These are phyloP conservation scores for Dioscorea alata DNA, from an alignment of 106 monocot genomes.

Conservation along the genomic window DNA sequence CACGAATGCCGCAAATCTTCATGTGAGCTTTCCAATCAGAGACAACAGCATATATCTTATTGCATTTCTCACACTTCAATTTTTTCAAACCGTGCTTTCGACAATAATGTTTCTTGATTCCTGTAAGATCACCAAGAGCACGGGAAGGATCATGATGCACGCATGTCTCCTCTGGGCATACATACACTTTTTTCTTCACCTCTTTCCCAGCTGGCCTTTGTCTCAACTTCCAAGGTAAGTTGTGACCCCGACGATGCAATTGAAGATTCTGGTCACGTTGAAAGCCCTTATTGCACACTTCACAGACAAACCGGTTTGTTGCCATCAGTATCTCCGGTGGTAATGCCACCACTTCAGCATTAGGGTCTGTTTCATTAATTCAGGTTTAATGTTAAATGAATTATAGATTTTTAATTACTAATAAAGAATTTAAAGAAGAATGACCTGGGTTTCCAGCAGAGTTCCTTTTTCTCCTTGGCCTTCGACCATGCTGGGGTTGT, in stretches of 20 bases:
- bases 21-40: conserved; percentile 12
- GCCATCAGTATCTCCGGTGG: conserved; percentile 4
- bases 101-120: conserved; percentile 24
- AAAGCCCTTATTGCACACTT: conserved; percentile 6
- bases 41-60: conserved; percentile 4
- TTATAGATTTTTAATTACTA: no score
- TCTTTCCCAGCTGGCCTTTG: background rate
- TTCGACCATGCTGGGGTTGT: no score
- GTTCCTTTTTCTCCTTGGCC: no score
- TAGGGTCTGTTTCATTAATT: conserved; percentile 1
- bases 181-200: conserved; percentile 3
- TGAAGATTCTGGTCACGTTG: conserved; percentile 5
- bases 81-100: conserved; percentile 14
- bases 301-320: conserved; percentile 1
- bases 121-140: conserved; percentile 22
- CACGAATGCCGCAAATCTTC: background rate
- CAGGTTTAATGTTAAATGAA: no score
- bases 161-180: conserved; percentile 11
- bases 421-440: background rate
- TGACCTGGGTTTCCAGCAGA: no score
- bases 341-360: conserved; percentile 5
- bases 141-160: conserved; percentile 10
- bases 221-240: conserved; percentile 3
- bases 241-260: conserved; percentile 2
- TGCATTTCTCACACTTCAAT: conserved; percentile 6